Percentiles rank a stretch among this genome's conserved stretches.
These are phyloP conservation scores for Colletotrichum sp. DNA, from an alignment of 2,329 filamentous ascomycete species.

Conservation along the genomic window DNA sequence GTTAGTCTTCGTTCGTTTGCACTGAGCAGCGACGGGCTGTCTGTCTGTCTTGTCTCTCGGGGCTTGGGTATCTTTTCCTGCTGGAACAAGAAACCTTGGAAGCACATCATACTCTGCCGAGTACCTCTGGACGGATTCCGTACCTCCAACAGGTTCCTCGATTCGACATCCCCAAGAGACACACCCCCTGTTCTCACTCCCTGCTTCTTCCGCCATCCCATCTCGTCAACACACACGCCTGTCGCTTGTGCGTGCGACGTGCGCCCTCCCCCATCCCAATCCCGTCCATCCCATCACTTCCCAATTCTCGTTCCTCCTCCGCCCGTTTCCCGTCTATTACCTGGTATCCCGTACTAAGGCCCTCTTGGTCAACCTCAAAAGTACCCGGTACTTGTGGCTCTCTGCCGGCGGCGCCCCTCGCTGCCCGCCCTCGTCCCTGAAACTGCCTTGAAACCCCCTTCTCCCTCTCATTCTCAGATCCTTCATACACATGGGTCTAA, in stretches of 20 bases:
- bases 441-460: constrained; percentile 19
- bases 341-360: neutral
- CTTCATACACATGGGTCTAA: constrained; percentile 16
- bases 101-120: constrained; percentile 8
- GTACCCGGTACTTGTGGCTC: constrained; percentile 13
- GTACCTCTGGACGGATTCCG: neutral
- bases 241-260: neutral
- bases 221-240: neutral
- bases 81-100: neutral
- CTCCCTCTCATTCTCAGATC: constrained; percentile 19
- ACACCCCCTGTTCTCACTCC: neutral
- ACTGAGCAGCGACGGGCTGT: neutral
- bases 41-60: neutral
- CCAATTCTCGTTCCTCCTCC: constrained; percentile 11
- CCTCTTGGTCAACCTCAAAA: neutral
- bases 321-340: constrained; percentile 6
- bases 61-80: neutral
- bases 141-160: neutral
- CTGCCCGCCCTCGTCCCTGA: constrained; percentile 12
- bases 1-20: neutral
- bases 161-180: constrained; percentile 1
- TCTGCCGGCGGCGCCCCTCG: neutral
- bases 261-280: neutral
- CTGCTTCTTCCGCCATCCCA: constrained; percentile 14
- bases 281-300: neutral